phyloP scores from a whole-genome alignment of 2,329 filamentous ascomycete species.

The Penicillium digitatum region DNA sequence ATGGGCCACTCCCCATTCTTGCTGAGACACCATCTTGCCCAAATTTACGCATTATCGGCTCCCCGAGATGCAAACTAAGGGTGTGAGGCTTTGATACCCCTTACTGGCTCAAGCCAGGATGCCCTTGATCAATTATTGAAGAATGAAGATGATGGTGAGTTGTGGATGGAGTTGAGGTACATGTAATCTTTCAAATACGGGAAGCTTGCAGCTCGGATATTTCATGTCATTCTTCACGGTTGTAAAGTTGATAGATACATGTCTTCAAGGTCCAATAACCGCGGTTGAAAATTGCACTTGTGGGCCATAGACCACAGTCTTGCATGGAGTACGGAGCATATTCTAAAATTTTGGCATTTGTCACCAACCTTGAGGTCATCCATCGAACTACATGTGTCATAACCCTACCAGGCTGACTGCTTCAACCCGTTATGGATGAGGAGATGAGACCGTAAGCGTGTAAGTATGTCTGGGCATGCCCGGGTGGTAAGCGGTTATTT shows the following conservation, averaged over 20 bases:
- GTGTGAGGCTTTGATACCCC: background rate
- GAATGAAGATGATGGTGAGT: background rate
- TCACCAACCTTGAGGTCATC: background rate
- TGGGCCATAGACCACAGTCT: background rate
- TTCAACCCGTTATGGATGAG: background rate
- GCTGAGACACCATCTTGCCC: background rate
- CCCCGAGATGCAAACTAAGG: background rate
- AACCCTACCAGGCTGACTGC: background rate
- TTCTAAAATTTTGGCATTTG: background rate
- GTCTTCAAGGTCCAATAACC: background rate
- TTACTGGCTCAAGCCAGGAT: background rate
- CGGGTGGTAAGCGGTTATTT: slow-evolving; percentile 1
- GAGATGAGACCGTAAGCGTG: slow-evolving; percentile 15
- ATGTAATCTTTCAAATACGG: background rate
- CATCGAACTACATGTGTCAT: background rate
- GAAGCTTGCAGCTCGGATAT: background rate
- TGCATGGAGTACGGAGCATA: background rate
- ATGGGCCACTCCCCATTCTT: background rate
- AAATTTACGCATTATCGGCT: background rate
- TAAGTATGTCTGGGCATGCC: background rate
- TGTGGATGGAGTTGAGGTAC: background rate
- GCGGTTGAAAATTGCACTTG: background rate
- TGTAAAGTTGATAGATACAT: slow-evolving; percentile 1
- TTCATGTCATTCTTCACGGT: background rate
- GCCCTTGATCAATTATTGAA: background rate